These are phyloP conservation scores for Candida montana DNA, from an alignment of 805 yeast species.

Conservation along the genomic window DNA sequence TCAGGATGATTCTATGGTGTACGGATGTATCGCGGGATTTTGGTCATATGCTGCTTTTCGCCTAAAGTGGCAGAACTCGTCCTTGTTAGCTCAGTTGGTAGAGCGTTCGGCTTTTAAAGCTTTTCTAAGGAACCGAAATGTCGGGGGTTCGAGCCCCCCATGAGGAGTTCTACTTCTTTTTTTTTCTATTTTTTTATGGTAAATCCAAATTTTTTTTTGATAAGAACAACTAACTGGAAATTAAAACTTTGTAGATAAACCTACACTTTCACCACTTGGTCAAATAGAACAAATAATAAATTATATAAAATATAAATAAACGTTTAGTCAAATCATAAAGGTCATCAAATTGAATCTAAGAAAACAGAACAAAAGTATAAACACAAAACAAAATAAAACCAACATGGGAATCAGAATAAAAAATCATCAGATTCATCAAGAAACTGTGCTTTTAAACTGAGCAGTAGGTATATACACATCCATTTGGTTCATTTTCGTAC, in stretches of 20 bases:
- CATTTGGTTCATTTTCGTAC: too few species aligned
- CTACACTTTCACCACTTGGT: background rate
- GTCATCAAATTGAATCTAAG: constrained; percentile 10
- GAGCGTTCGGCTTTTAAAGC: constrained; percentile 18
- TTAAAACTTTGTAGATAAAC: background rate
- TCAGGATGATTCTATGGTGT: too few species aligned
- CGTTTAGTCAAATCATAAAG: constrained; percentile 7
- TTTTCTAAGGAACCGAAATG: constrained; percentile 16
- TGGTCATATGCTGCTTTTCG: too few species aligned
- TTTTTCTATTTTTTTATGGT: background rate
- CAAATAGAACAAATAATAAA: constrained; percentile 5
- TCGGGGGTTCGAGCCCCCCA: constrained; percentile 20
- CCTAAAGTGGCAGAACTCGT: constrained; percentile 16
- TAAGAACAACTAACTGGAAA: too few species aligned
- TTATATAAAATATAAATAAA: constrained; percentile 7
- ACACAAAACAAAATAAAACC: constrained; percentile 1
- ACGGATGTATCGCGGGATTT: too few species aligned
- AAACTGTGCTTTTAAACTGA: too few species aligned
- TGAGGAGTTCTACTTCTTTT: constrained; percentile 15
- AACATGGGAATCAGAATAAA: background rate
- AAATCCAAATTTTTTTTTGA: too few species aligned
- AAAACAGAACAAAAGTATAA: constrained; percentile 6
- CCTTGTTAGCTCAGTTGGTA: constrained; percentile 19
- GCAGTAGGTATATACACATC: too few species aligned
- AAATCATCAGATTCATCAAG: background rate